phyloP scores from a whole-genome alignment of 2,329 filamentous ascomycete genomes.

The Xylaria hypoxylon region DNA sequence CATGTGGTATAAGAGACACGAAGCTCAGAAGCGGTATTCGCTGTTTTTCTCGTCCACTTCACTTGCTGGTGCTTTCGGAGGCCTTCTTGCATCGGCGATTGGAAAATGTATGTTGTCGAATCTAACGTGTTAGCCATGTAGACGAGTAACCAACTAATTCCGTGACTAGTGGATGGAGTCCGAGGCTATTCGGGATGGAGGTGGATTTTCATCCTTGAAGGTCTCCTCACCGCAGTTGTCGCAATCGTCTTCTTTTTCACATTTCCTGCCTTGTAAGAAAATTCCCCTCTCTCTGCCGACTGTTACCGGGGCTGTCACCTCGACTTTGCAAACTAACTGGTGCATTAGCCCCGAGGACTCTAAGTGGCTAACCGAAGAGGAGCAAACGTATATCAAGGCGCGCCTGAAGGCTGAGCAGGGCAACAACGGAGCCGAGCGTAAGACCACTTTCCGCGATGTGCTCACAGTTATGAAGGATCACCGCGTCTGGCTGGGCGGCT shows the following conservation, averaged over 20 bases:
- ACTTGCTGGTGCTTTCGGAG: slow-evolving; percentile 85
- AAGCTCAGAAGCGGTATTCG: slow-evolving; percentile 90
- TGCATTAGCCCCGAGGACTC: slow-evolving; percentile 70
- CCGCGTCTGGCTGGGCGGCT: slow-evolving; percentile 77
- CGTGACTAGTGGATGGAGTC: slow-evolving; percentile 69
- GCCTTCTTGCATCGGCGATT: slow-evolving; percentile 85
- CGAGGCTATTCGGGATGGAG: slow-evolving; percentile 78
- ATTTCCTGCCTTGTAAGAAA: slow-evolving; percentile 72
- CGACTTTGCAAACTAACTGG: background rate
- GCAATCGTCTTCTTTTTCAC: slow-evolving; percentile 72
- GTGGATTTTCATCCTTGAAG: slow-evolving; percentile 87
- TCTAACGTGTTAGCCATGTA: background rate
- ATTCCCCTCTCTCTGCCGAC: no score
- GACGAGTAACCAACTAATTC: slow-evolving; percentile 22
- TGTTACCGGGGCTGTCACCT: no score
- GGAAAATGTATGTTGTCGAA: slow-evolving; percentile 69
- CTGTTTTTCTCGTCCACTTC: slow-evolving; percentile 93
- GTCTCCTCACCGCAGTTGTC: slow-evolving; percentile 58
- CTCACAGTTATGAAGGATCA: slow-evolving; percentile 75
- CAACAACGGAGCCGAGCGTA: slow-evolving; percentile 70
- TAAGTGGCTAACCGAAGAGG: slow-evolving; percentile 78
- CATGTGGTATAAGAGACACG: slow-evolving; percentile 89
- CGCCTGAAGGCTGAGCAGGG: slow-evolving; percentile 78
- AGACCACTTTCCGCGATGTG: slow-evolving; percentile 69
- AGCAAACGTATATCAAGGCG: slow-evolving; percentile 73